Conservation (phyloP, 139 green algal genomes). For the Chlorella sp. region DNA sequence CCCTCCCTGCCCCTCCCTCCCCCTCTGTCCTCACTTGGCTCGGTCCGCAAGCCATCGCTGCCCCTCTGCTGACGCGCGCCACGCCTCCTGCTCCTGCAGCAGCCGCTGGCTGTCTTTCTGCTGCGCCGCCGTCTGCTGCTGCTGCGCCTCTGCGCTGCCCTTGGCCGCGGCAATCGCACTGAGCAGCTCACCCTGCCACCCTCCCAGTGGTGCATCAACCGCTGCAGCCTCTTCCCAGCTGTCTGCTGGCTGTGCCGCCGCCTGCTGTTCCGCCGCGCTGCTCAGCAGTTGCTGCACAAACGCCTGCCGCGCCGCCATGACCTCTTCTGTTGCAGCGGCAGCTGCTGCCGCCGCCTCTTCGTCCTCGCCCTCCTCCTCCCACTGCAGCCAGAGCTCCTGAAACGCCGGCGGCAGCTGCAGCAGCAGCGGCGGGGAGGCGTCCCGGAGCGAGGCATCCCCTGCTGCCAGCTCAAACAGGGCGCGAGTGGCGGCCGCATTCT, state of each 20-base stretch:
- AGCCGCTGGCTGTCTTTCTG: slow-evolving; percentile 12
- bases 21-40: background rate
- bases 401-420: slow-evolving; percentile 50
- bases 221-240: background rate
- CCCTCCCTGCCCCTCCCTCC: background rate
- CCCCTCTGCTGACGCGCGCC: slow-evolving; percentile 20
- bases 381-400: slow-evolving; percentile 62
- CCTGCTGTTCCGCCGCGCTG: background rate
- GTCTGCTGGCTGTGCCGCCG: background rate
- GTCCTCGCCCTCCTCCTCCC: slow-evolving; percentile 37
- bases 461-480: slow-evolving; percentile 57
- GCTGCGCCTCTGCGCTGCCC: background rate
- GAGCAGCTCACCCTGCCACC: slow-evolving; percentile 29
- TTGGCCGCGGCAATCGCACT: background rate
- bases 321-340: background rate
- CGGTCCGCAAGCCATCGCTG: slow-evolving; percentile 9
- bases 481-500: slow-evolving; percentile 82
- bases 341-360: background rate
- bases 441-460: slow-evolving; percentile 5
- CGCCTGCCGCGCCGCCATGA: background rate
- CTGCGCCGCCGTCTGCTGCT: slow-evolving; percentile 22
- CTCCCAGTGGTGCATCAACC: background rate
- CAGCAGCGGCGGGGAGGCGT: slow-evolving; percentile 27
- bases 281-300: slow-evolving; percentile 40
- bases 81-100: slow-evolving; percentile 16